Base-by-base conservation (phyloP, 805 yeast genomes). In the Cyberlindnera maclurae region DNA sequence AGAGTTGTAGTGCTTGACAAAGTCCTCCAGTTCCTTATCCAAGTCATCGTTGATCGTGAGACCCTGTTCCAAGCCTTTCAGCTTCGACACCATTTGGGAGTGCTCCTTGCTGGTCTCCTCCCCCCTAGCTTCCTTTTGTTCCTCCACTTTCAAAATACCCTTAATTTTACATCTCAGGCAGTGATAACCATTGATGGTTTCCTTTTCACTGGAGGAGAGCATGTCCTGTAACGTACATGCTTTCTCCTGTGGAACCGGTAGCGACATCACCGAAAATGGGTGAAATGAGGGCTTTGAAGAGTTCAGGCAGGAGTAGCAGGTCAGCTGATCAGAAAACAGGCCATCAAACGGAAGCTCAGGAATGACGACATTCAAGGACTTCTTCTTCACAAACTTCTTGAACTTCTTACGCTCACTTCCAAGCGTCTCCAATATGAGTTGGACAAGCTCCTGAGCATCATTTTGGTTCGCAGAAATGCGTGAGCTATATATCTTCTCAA, bases 391-490 rank as follows among this genome's bases (percentile, higher is more conserved):
- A 36, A 63, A 64, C 34, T 61, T 64, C 26, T 56, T 59, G 34
- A 79, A 42, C 32, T 60, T 62, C 9, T 64, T 50, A 47, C 73
- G 68, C 54, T 90, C 97, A 39, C 69, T 70, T 36, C 82, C 78
- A 36, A 93, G 64, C 0, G 90, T 79, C 51, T 89, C 95, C 16
- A 90, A 63, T 15, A 89, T 69, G 37, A 86, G 61, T 55, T 87
- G 95, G 24, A 90, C 73, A 46, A 93, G 68, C 54, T 90, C 98
- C 51, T 93, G 97, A 0, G 97, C 96, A 63, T 90, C 98, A 54
- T 90, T 95, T 58, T 93, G 98, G 33, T 75, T 75, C 27, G 82
- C 65, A 3, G 95, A 79, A 20, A 93, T 79, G 46, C 75, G 77
- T 4, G 89, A 79, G 39, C 78, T 73, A 61, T 80, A 83, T 12